Percentiles rank a stretch among this genome's conserved stretches.
Conservation (phyloP, 2,329 filamentous ascomycete species). For the Penicillium aurantiogriseum region DNA sequence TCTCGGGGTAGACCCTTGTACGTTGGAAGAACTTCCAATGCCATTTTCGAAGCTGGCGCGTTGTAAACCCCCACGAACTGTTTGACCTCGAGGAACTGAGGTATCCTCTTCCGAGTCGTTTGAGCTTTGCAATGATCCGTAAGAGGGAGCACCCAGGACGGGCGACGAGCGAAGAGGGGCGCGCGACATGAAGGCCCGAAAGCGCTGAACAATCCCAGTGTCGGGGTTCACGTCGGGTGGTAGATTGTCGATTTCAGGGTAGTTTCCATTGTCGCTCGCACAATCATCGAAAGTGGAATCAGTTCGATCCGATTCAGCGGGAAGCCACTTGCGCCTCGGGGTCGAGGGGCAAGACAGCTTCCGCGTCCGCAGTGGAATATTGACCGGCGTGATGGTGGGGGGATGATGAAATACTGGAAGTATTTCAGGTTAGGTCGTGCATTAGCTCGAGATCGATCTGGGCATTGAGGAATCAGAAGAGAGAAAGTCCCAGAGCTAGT, state of each 20-base stretch:
- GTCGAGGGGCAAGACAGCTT: slow-evolving; percentile 23
- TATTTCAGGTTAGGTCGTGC: slow-evolving; percentile 15
- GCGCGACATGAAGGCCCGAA: slow-evolving; percentile 45
- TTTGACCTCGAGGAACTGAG: background rate
- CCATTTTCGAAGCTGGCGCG: slow-evolving; percentile 14
- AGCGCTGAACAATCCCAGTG: slow-evolving; percentile 14
- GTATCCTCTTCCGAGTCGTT: slow-evolving; percentile 30
- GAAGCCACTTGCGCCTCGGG: slow-evolving; percentile 24
- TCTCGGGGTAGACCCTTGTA: slow-evolving; percentile 6
- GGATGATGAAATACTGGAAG: slow-evolving; percentile 10
- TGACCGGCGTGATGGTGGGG: slow-evolving; percentile 14
- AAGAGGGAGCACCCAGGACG: slow-evolving; percentile 60
- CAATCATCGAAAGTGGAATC: slow-evolving; percentile 8
- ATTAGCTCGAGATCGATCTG: slow-evolving; percentile 10
- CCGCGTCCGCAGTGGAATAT: slow-evolving; percentile 25
- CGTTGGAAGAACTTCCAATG: slow-evolving; percentile 17
- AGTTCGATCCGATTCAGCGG: slow-evolving; percentile 20
- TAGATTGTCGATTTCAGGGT: background rate
- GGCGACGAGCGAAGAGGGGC: slow-evolving; percentile 60
- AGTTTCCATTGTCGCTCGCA: slow-evolving; percentile 11
- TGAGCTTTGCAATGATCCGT: slow-evolving; percentile 56
- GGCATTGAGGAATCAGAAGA: slow-evolving; percentile 4
- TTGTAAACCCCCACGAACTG: background rate
- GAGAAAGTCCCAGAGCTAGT: slow-evolving; percentile 1
- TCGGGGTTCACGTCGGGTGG: slow-evolving; percentile 5